Evolutionary conservation across 2,329 filamentous ascomycete species (phyloP).

Genomic region (Balansia obtecta): DNA sequence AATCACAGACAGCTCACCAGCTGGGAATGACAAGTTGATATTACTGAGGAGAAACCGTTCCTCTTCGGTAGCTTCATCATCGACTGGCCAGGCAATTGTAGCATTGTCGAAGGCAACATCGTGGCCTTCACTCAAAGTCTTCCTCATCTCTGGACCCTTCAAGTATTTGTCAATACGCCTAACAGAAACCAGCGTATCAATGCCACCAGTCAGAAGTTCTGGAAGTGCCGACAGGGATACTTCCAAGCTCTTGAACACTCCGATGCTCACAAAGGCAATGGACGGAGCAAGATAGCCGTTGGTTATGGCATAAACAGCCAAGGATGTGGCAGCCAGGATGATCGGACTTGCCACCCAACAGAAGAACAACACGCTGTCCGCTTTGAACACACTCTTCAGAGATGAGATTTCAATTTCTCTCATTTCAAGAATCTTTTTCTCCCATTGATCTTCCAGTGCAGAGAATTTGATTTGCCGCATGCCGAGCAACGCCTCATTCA

Average conservation of each 20-base stretch:
- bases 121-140: slow-evolving; percentile 40
- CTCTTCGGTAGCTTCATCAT: slow-evolving; percentile 42
- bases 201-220: slow-evolving; percentile 55
- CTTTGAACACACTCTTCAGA: slow-evolving; percentile 53
- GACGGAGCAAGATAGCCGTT: slow-evolving; percentile 55
- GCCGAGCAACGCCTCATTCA: slow-evolving; percentile 66
- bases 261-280: slow-evolving; percentile 67
- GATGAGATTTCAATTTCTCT: slow-evolving; percentile 54
- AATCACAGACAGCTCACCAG: slow-evolving; percentile 58
- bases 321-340: slow-evolving; percentile 56
- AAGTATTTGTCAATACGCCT: slow-evolving; percentile 63
- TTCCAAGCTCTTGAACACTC: slow-evolving; percentile 63
- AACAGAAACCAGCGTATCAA: slow-evolving; percentile 64
- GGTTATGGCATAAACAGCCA: slow-evolving; percentile 54
- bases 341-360: slow-evolving; percentile 67
- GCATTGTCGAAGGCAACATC: slow-evolving; percentile 54
- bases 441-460: slow-evolving; percentile 63
- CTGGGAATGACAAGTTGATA: slow-evolving; percentile 54
- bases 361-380: slow-evolving; percentile 48
- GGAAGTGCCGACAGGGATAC: slow-evolving; percentile 58
- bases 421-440: slow-evolving; percentile 49
- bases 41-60: slow-evolving; percentile 53
- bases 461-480: slow-evolving; percentile 82
- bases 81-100: slow-evolving; percentile 62
- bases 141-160: slow-evolving; percentile 48